A percentile compares a stretch with the other conserved stretches of the same genome.
Evolutionary conservation across 2,329 filamentous ascomycete genomes (phyloP).

Genomic region (Colletotrichum gloeosporioides): DNA sequence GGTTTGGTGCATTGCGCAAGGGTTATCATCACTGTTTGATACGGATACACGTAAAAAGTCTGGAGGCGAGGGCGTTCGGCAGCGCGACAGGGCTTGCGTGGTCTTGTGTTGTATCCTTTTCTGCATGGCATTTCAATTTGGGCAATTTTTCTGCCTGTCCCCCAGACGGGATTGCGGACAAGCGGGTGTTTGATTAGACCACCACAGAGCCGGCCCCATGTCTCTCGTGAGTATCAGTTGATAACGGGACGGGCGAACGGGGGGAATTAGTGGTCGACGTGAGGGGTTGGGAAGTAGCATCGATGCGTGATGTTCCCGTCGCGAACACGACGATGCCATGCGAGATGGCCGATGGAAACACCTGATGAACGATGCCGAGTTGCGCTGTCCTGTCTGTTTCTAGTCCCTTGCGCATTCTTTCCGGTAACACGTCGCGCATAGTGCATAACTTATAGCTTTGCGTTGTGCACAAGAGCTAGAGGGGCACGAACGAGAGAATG

Average conservation of each 20-base stretch:
- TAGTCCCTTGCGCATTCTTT: neutral
- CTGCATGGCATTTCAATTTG: conserved; percentile 10
- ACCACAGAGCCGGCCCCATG: neutral
- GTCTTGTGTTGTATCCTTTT: neutral
- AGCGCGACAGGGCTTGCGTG: conserved; percentile 2
- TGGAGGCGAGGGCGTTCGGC: neutral
- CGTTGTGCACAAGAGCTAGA: neutral
- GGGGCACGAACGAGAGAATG: neutral
- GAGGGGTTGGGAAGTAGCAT: neutral
- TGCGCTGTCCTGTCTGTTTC: neutral
- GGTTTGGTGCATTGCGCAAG: neutral
- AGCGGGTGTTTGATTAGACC: neutral
- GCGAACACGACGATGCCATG: conserved; percentile 1
- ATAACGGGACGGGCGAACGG: neutral
- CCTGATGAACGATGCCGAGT: neutral
- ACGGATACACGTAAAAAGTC: neutral
- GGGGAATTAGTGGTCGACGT: neutral
- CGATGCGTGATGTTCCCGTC: neutral
- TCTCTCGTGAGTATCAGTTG: neutral
- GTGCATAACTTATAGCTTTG: neutral
- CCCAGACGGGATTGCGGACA: neutral
- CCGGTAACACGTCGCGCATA: neutral
- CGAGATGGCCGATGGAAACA: conserved; percentile 9
- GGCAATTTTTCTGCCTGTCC: neutral
- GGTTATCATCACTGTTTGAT: neutral